Percentiles rank a stretch among this genome's conserved stretches.
Conservation (phyloP, 2,329 filamentous ascomycete species). For the Arachnomyces sp. region DNA sequence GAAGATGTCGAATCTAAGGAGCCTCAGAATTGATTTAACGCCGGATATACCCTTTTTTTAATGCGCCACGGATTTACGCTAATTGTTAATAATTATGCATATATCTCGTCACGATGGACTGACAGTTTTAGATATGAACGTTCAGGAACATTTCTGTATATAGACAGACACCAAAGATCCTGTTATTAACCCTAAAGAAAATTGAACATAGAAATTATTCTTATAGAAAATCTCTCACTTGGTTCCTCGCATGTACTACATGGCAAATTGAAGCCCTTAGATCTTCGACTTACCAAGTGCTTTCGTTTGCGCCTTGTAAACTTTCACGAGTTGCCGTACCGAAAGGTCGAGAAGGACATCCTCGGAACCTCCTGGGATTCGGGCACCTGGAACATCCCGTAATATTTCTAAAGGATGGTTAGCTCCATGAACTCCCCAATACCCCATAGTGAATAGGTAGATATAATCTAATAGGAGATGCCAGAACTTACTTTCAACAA, state of each 20-base stretch:
- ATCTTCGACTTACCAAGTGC: slow-evolving; percentile 19
- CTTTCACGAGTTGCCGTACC: slow-evolving; percentile 61
- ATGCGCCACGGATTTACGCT: too few species aligned
- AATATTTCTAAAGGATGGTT: slow-evolving; percentile 43
- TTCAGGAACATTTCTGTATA: too few species aligned
- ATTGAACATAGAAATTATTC: too few species aligned
- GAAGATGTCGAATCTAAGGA: neutral
- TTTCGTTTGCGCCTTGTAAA: slow-evolving; percentile 40
- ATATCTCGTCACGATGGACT: too few species aligned
- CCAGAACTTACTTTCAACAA: slow-evolving; percentile 55
- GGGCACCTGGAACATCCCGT: slow-evolving; percentile 53
- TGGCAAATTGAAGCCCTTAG: slow-evolving; percentile 2
- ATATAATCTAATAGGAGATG: slow-evolving; percentile 3
- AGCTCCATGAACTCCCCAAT: slow-evolving; percentile 8
- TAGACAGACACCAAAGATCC: too few species aligned
- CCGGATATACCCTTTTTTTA: too few species aligned
- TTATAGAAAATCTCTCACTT: too few species aligned
- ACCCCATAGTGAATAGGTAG: slow-evolving; percentile 20
- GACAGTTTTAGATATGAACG: too few species aligned
- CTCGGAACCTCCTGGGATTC: slow-evolving; percentile 61
- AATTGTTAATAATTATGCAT: too few species aligned
- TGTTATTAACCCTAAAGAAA: too few species aligned
- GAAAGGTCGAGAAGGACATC: slow-evolving; percentile 65
- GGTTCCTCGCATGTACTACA: too few species aligned
- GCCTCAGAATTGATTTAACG: too few species aligned